Percentiles rank a stretch among this genome's conserved stretches.
These are phyloP conservation scores for Eucalyptus brandiana DNA, from an alignment of 345 rosid species.

Conservation along the genomic window DNA sequence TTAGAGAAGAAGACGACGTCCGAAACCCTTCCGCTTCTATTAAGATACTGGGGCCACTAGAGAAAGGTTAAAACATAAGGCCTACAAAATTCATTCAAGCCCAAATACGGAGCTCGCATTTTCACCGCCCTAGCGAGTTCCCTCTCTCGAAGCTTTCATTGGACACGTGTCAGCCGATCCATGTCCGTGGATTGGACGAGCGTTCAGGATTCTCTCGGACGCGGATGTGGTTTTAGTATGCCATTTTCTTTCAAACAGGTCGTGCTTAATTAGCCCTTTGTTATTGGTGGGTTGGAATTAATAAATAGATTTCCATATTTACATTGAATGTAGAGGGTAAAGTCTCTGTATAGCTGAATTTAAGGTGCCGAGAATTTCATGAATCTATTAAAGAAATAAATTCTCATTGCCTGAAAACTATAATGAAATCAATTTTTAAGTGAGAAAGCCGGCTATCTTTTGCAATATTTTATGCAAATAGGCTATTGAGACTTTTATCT, in stretches of 20 bases:
- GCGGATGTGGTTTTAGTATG: not conserved
- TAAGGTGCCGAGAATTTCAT: not conserved
- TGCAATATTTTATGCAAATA: not conserved
- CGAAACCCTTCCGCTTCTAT: not conserved
- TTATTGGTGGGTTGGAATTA: not conserved
- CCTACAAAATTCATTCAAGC: no score
- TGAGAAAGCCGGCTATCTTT: rapidly evolving
- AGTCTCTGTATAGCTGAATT: not conserved
- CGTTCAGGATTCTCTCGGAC: no score
- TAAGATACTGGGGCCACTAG: no score
- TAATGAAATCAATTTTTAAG: not conserved
- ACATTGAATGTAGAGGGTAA: not conserved
- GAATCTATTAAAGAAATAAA: not conserved
- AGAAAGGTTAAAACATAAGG: no score
- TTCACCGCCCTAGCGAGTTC: no score
- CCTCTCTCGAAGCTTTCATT: no score
- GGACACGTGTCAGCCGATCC: no score
- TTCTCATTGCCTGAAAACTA: not conserved
- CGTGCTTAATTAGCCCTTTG: not conserved
- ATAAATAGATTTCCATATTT: not conserved
- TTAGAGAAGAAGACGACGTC: not conserved
- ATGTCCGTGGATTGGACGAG: no score
- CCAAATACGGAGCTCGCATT: no score
- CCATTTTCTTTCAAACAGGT: not conserved
- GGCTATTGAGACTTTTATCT: not conserved